Conservation (phyloP, 495 filamentous ascomycete genomes). For the Lasiosphaeria miniovina region DNA sequence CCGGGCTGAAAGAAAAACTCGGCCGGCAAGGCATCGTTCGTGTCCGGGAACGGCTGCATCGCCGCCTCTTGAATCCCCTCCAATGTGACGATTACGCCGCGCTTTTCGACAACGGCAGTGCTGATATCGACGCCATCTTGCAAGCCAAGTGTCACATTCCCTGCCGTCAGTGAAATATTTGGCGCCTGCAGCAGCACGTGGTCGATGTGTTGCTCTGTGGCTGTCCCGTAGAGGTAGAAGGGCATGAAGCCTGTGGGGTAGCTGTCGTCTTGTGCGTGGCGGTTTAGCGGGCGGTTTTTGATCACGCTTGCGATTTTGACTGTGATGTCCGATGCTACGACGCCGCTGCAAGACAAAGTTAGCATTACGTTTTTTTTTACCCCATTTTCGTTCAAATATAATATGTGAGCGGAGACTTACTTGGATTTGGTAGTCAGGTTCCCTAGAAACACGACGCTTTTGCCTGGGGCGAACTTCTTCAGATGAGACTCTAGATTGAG, state of each 20-base stretch:
- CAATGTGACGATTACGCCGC: neutral
- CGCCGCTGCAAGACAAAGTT: neutral
- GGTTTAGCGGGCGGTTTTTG: conserved; percentile 7
- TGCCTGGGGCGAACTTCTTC: neutral
- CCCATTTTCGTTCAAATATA: too few species aligned
- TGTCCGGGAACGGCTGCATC: conserved; percentile 13
- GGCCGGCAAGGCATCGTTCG: neutral
- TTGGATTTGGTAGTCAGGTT: conserved; percentile 13
- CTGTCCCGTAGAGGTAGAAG: conserved; percentile 46
- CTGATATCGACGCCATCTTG: neutral
- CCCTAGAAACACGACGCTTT: neutral
- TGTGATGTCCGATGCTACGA: neutral
- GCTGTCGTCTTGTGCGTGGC: conserved; percentile 22
- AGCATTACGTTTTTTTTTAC: too few species aligned
- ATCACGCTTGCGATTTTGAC: conserved; percentile 21
- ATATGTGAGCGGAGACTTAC: too few species aligned
- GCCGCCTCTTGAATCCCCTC: conserved; percentile 11
- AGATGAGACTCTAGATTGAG: conserved; percentile 10
- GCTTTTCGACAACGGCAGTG: neutral
- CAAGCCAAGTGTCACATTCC: neutral
- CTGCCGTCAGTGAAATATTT: conserved; percentile 3
- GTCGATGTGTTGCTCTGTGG: conserved; percentile 12
- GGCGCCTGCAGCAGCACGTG: conserved; percentile 14
- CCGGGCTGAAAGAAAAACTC: conserved; percentile 15
- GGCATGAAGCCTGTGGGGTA: conserved; percentile 38